These are phyloP conservation scores for Penicillium sp. DNA, from an alignment of 2,329 filamentous ascomycete genomes.

Conservation along the genomic window DNA sequence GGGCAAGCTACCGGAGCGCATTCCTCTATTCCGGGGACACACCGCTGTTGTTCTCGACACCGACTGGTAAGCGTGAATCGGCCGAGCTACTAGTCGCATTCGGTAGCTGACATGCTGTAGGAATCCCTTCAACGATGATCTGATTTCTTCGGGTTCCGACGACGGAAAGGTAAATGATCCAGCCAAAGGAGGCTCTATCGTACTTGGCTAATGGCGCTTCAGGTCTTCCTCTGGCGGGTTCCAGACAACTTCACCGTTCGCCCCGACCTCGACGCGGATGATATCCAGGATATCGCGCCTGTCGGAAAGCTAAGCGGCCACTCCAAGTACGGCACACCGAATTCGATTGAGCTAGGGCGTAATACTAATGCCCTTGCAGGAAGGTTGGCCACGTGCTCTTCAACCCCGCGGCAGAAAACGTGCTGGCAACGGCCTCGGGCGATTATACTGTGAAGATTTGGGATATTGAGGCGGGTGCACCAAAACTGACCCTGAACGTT, in stretches of 20 bases:
- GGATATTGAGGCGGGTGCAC: conserved; percentile 79
- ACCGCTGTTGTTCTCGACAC: conserved; percentile 95
- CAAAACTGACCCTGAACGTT: conserved; percentile 76
- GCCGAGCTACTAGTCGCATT: background rate
- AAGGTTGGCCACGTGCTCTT: conserved; percentile 98
- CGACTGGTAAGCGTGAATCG: conserved; percentile 70
- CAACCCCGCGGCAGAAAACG: conserved; percentile 93
- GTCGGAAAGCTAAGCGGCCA: conserved; percentile 82
- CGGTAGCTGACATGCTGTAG: conserved; percentile 44
- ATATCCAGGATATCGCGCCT: conserved; percentile 77
- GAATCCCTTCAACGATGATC: conserved; percentile 92
- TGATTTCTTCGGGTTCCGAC: conserved; percentile 92
- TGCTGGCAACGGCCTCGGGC: conserved; percentile 91
- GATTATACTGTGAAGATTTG: conserved; percentile 95
- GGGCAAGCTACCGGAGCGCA: conserved; percentile 86
- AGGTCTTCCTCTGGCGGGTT: conserved; percentile 92
- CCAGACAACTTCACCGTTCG: conserved; percentile 83
- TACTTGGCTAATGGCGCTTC: conserved; percentile 8
- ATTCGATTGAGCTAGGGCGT: conserved; percentile 10
- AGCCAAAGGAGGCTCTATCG: conserved; percentile 5
- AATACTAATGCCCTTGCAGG: conserved; percentile 50
- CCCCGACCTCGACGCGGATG: conserved; percentile 72
- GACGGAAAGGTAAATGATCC: conserved; percentile 71
- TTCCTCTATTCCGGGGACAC: conserved; percentile 94
- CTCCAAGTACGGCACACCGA: conserved; percentile 62